These are phyloP conservation scores for Saxophila tyrrhenica DNA, from an alignment of 495 filamentous ascomycete species.

Conservation along the genomic window DNA sequence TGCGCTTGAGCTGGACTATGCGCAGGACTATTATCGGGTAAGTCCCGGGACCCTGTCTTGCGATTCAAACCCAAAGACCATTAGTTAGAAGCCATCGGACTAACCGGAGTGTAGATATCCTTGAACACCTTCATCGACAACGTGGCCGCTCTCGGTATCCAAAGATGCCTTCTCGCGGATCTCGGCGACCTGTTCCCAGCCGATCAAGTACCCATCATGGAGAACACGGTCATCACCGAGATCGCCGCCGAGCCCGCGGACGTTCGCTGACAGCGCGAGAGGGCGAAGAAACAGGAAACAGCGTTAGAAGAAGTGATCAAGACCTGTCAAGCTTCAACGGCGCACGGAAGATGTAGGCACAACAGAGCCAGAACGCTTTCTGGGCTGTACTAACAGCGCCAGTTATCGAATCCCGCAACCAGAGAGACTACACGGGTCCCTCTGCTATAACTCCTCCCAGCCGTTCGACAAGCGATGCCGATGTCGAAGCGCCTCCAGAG, in stretches of 20 bases:
- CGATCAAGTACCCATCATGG: not conserved
- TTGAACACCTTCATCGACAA: conserved; percentile 6
- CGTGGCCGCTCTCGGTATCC: conserved; percentile 1
- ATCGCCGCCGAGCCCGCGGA: not conserved
- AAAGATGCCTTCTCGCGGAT: not conserved
- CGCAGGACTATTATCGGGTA: not conserved
- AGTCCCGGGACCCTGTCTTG: not conserved
- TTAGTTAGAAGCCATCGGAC: not conserved
- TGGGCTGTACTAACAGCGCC: not conserved
- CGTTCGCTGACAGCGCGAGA: not conserved
- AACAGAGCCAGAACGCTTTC: not conserved
- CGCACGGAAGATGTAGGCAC: not conserved
- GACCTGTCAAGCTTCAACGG: not conserved
- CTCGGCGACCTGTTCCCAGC: not conserved
- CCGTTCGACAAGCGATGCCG: too few species aligned
- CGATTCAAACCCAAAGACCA: not conserved
- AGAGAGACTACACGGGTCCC: too few species aligned
- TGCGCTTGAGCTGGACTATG: not conserved
- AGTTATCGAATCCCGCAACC: too few species aligned
- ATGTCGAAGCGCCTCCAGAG: too few species aligned
- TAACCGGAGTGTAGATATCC: not conserved
- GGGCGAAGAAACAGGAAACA: not conserved
- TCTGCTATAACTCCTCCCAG: too few species aligned
- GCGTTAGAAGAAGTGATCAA: not conserved
- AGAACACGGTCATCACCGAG: not conserved